Conservation (phyloP, 2,329 filamentous ascomycete genomes). For the Nemania abortiva region DNA sequence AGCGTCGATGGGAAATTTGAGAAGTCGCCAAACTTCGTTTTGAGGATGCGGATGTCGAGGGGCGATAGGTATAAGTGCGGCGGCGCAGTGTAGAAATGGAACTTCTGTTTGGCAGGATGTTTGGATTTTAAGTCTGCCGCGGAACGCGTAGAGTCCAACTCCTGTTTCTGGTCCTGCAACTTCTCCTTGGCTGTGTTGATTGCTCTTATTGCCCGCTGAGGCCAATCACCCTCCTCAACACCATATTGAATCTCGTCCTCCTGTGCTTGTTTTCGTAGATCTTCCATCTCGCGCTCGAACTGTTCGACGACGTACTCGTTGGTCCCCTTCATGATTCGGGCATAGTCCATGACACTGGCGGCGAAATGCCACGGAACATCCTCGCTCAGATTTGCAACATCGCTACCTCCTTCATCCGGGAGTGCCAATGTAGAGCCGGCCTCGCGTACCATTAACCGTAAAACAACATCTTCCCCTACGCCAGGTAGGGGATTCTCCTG, state of each 20-base stretch:
- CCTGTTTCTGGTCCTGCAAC: conserved; percentile 60
- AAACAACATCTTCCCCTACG: conserved; percentile 88
- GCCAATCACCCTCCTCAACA: conserved; percentile 91
- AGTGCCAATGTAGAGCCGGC: conserved; percentile 87
- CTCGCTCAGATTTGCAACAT: conserved; percentile 75
- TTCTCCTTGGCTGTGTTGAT: conserved; percentile 83
- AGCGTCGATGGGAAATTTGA: conserved; percentile 86
- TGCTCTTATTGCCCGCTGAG: conserved; percentile 81
- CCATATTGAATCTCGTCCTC: conserved; percentile 93
- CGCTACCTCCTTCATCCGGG: conserved; percentile 81
- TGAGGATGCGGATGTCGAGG: conserved; percentile 91
- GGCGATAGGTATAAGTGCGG: conserved; percentile 91
- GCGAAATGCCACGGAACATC: conserved; percentile 96
- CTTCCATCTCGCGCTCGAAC: conserved; percentile 81
- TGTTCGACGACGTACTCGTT: conserved; percentile 87
- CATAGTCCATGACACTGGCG: conserved; percentile 93
- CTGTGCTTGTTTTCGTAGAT: conserved; percentile 80
- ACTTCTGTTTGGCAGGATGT: conserved; percentile 63
- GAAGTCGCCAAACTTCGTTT: conserved; percentile 88
- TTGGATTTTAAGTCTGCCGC: conserved; percentile 44
- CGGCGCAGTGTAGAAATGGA: conserved; percentile 89
- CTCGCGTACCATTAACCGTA: conserved; percentile 85
- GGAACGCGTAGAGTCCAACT: conserved; percentile 45
- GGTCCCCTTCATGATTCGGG: conserved; percentile 93
- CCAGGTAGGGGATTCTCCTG: conserved; percentile 85